These are phyloP conservation scores for Bacidia rubella DNA, from an alignment of 495 filamentous ascomycete species.

Conservation along the genomic window DNA sequence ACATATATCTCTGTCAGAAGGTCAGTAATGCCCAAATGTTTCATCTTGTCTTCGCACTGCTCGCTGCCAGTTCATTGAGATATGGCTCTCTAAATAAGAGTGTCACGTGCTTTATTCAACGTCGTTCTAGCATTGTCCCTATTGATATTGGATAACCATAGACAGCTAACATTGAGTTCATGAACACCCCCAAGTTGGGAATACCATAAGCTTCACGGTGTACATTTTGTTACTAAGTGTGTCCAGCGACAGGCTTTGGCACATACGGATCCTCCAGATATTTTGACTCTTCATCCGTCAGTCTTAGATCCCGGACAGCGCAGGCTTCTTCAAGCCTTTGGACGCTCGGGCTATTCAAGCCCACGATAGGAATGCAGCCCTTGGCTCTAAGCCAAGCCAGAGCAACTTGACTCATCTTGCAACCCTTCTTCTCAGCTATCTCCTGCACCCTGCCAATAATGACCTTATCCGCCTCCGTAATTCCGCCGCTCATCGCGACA, in stretches of 20 bases:
- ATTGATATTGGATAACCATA: too few relatives aligned
- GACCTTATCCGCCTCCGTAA: constrained; percentile 19
- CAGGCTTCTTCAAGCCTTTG: constrained; percentile 50
- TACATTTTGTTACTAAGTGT: too few relatives aligned
- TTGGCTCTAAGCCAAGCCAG: constrained; percentile 45
- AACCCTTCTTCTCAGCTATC: constrained; percentile 38
- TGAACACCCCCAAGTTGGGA: too few relatives aligned
- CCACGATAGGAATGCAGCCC: constrained; percentile 46
- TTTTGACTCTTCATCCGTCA: constrained; percentile 46
- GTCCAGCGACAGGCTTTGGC: constrained; percentile 28
- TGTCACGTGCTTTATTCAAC: too few relatives aligned
- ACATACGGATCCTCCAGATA: constrained; percentile 54
- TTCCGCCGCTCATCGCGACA: background rate
- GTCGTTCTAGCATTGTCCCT: too few relatives aligned
- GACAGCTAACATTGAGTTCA: too few relatives aligned
- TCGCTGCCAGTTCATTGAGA: too few relatives aligned
- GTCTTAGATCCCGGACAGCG: constrained; percentile 31
- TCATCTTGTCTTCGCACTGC: too few relatives aligned
- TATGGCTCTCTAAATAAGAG: too few relatives aligned
- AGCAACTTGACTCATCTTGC: constrained; percentile 39
- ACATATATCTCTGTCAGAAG: too few relatives aligned
- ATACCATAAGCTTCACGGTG: too few relatives aligned
- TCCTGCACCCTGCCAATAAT: constrained; percentile 43
- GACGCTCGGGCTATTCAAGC: constrained; percentile 34
- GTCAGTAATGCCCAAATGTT: too few relatives aligned